Percentiles rank a stretch among this genome's conserved stretches.
Conservation (phyloP, 1,139 yeast species). For the Yamadazyma triangularis region DNA sequence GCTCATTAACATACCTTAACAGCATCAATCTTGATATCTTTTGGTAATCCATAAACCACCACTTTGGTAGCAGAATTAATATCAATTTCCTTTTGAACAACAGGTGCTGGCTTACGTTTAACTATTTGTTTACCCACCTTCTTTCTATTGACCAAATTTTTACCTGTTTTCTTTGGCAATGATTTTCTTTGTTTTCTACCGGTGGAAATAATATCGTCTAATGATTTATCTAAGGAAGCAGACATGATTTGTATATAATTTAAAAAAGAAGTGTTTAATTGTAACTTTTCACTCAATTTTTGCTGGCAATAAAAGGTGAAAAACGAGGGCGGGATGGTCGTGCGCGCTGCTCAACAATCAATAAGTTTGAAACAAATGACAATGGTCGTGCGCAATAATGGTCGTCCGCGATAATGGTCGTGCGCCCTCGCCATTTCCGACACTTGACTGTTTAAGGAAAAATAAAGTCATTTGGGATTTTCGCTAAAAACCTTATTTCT, state of each 20-base stretch:
- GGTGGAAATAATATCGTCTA: constrained; percentile 89
- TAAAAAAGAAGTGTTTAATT: too few species aligned
- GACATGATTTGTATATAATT: neutral
- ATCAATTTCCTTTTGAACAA: constrained; percentile 33
- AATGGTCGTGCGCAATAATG: too few species aligned
- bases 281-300: too few species aligned
- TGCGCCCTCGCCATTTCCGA: too few species aligned
- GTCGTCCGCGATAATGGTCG: too few species aligned
- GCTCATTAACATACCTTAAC: constrained; percentile 63
- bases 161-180: constrained; percentile 22
- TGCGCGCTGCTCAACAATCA: too few species aligned
- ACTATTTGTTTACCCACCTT: constrained; percentile 3
- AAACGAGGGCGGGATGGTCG: too few species aligned
- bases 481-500: too few species aligned
- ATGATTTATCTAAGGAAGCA: constrained; percentile 71
- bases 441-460: too few species aligned
- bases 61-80: constrained; percentile 66
- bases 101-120: constrained; percentile 19
- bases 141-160: constrained; percentile 8
- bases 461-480: too few species aligned
- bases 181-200: constrained; percentile 29
- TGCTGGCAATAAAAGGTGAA: too few species aligned
- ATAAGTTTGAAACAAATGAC: too few species aligned
- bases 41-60: constrained; percentile 73
- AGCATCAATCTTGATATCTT: constrained; percentile 71